These are phyloP conservation scores for Penicillium hesseltinei DNA, from an alignment of 2,329 filamentous ascomycete species.

Conservation along the genomic window DNA sequence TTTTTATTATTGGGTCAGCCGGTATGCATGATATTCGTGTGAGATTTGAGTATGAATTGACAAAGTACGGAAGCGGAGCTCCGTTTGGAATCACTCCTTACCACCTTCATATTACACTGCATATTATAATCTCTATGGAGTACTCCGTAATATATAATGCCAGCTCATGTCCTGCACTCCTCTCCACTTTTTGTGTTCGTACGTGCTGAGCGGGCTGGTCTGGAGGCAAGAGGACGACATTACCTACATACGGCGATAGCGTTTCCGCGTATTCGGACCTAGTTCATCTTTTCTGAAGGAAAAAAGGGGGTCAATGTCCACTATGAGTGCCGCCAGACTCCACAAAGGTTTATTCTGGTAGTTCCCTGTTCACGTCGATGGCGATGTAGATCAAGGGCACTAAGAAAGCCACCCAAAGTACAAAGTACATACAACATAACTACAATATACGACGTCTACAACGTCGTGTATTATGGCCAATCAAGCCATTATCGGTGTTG, in stretches of 20 bases:
- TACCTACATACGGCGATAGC: neutral
- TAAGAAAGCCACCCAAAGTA: neutral
- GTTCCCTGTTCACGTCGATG: neutral
- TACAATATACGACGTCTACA: neutral
- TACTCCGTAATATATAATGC: neutral
- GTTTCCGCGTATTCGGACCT: neutral
- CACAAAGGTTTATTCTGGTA: neutral
- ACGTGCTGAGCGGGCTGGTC: too few species aligned
- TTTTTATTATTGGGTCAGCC: neutral
- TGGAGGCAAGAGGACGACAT: neutral
- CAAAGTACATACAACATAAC: neutral
- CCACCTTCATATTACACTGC: neutral
- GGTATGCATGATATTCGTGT: slow-evolving; percentile 9
- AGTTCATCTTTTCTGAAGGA: neutral
- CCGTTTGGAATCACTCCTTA: neutral
- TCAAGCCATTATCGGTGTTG: neutral
- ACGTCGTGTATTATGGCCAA: neutral
- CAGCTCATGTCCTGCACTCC: neutral
- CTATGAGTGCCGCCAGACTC: neutral
- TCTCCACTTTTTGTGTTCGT: neutral
- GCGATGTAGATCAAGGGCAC: neutral
- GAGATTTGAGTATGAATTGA: neutral
- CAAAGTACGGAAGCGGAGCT: neutral
- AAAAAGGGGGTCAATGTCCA: neutral
- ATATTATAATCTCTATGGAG: neutral